These are phyloP conservation scores for Vanrija pseudolonga DNA, from an alignment of 1,284 basidiomycete genomes.

Conservation along the genomic window DNA sequence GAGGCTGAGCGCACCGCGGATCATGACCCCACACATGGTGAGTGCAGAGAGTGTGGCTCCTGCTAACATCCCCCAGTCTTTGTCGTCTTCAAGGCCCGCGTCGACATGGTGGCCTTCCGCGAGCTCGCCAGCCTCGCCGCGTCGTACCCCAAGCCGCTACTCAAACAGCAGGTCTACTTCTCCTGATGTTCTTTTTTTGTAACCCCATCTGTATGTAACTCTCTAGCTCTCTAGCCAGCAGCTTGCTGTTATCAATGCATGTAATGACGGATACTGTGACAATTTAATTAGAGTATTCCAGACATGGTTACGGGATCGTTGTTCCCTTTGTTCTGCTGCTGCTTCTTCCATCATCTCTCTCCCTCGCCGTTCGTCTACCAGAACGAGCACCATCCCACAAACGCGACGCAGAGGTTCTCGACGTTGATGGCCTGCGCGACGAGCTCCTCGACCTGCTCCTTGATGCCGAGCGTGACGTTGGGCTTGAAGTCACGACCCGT, in stretches of 20 bases:
- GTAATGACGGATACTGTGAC: too few relatives aligned
- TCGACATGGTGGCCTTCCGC: conserved; percentile 50
- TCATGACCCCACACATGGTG: conserved; percentile 68
- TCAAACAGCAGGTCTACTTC: conserved; percentile 36
- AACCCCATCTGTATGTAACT: too few relatives aligned
- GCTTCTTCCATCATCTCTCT: not conserved
- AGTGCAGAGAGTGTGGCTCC: conserved; percentile 9
- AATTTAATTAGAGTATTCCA: too few relatives aligned
- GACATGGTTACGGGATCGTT: not conserved
- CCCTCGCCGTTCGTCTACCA: not conserved
- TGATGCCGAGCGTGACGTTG: conserved; percentile 65
- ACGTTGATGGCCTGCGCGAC: conserved; percentile 85
- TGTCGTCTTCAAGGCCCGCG: conserved; percentile 75
- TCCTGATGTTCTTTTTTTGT: too few relatives aligned
- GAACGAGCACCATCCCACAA: conserved; percentile 76
- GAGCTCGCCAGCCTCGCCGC: conserved; percentile 35
- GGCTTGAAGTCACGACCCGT: conserved; percentile 90
- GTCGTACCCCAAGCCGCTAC: conserved; percentile 36
- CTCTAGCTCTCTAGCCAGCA: too few relatives aligned
- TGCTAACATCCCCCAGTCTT: conserved; percentile 54
- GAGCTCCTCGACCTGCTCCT: conserved; percentile 80
- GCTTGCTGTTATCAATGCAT: too few relatives aligned
- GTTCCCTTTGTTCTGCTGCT: not conserved
- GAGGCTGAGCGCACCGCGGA: conserved; percentile 71
- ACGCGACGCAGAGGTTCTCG: conserved; percentile 92